These are phyloP conservation scores for Aspergillus diversus DNA, from an alignment of 495 filamentous ascomycete genomes.

Conservation along the genomic window DNA sequence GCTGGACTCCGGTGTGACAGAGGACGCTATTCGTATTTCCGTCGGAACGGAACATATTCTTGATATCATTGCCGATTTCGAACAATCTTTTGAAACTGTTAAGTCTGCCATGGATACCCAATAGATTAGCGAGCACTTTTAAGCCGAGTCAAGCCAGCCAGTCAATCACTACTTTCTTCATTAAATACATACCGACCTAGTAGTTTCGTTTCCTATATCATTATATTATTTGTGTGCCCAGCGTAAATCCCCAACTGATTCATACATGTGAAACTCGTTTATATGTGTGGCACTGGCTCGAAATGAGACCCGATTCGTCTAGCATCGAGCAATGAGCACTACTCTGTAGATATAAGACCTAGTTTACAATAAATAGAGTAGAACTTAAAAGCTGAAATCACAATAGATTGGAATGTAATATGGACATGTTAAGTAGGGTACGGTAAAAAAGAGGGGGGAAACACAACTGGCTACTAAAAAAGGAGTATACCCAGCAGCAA, in stretches of 20 bases:
- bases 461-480: background rate
- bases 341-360: no score
- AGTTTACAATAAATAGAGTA: background rate
- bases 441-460: background rate
- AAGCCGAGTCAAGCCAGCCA: no score
- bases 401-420: background rate
- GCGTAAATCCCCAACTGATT: no score
- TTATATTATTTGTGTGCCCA: no score
- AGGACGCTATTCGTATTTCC: conserved; percentile 94
- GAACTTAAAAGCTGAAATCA: background rate
- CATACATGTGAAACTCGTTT: no score
- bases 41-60: conserved; percentile 98
- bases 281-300: no score
- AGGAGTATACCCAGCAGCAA: background rate
- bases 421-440: background rate
- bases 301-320: no score
- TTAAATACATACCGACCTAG: no score
- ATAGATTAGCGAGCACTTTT: background rate
- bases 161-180: no score
- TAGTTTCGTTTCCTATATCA: no score
- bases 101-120: conserved; percentile 25
- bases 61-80: conserved; percentile 96
- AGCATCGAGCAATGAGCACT: no score
- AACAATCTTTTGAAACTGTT: conserved; percentile 80
- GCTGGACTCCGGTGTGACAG: conserved; percentile 78